These are phyloP conservation scores for Suhomyces sp. DNA, from an alignment of 805 yeast genomes.

Conservation along the genomic window DNA sequence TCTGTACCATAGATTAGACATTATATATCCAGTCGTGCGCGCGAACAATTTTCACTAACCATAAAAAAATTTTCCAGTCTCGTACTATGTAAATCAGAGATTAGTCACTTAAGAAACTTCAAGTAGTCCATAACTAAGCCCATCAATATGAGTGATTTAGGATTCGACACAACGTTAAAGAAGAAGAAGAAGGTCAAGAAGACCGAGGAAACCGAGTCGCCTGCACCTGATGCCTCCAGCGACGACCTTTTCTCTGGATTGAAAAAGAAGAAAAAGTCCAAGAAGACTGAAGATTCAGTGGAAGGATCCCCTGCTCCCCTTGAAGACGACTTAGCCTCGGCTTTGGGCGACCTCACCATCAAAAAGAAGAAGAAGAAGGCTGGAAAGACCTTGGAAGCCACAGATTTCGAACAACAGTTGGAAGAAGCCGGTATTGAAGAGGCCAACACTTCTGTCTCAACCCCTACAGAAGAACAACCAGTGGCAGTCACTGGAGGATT, in stretches of 20 bases:
- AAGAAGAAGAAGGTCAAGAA: conserved; percentile 71
- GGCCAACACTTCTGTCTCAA: conserved; percentile 9
- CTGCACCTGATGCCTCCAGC: conserved; percentile 38
- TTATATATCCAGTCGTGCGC: conserved; percentile 11
- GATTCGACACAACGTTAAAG: conserved; percentile 73
- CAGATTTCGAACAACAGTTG: conserved; percentile 85
- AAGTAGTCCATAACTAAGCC: no score
- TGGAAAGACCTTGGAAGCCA: conserved; percentile 52
- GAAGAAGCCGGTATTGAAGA: conserved; percentile 86
- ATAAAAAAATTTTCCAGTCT: conserved; percentile 10
- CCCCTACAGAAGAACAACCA: conserved; percentile 28
- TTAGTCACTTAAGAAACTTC: no score
- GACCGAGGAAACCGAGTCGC: conserved; percentile 41
- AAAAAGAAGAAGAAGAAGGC: conserved; percentile 82
- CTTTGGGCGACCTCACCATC: conserved; percentile 42
- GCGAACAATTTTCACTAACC: no score
- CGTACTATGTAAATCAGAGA: no score
- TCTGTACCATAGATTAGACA: no score
- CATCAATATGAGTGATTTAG: conserved; percentile 48
- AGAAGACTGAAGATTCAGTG: conserved; percentile 34
- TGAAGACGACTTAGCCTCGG: conserved; percentile 33
- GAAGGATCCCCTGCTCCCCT: conserved; percentile 21
- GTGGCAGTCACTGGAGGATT: conserved; percentile 45
- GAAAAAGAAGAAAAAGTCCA: conserved; percentile 76
- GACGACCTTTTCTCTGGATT: conserved; percentile 71